phyloP scores from a whole-genome alignment of 768 basidiomycete genomes.

The Nevesoporus exiguus region DNA sequence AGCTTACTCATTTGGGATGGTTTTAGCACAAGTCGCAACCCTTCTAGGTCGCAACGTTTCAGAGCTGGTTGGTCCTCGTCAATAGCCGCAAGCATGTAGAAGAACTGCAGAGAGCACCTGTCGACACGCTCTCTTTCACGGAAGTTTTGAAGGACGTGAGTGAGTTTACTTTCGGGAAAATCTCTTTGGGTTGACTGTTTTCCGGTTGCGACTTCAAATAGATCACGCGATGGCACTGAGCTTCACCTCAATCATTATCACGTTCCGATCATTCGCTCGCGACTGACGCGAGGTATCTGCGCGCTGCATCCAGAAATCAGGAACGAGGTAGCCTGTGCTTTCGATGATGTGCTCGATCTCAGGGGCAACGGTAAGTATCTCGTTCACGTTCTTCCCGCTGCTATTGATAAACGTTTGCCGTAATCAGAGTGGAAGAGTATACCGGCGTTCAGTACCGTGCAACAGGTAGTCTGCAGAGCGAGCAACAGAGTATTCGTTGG shows the following conservation, averaged over 20 bases:
- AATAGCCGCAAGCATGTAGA: constrained; percentile 14
- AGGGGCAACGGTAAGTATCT: background rate
- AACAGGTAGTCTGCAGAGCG: constrained; percentile 37
- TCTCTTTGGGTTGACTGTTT: background rate
- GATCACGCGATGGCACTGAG: constrained; percentile 36
- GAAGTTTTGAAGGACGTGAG: constrained; percentile 35
- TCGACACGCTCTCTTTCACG: background rate
- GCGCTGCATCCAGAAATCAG: background rate
- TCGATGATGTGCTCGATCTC: constrained; percentile 3
- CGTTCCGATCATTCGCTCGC: constrained; percentile 21
- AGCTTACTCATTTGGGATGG: background rate
- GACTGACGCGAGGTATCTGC: constrained; percentile 35
- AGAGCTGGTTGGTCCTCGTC: constrained; percentile 42
- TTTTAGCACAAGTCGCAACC: constrained; percentile 9
- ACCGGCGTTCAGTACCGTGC: constrained; percentile 22
- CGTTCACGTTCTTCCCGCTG: background rate
- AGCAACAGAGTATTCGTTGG: constrained; percentile 50
- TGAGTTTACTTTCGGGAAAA: background rate
- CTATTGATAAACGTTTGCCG: background rate
- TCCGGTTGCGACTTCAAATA: constrained; percentile 34
- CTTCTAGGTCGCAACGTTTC: constrained; percentile 30
- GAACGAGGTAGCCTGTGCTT: background rate
- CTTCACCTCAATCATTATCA: constrained; percentile 33
- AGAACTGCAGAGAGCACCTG: background rate
- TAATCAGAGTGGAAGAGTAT: constrained; percentile 39